Base-by-base conservation (phyloP, 768 basidiomycete species). In the Atractiella rhizophila region DNA sequence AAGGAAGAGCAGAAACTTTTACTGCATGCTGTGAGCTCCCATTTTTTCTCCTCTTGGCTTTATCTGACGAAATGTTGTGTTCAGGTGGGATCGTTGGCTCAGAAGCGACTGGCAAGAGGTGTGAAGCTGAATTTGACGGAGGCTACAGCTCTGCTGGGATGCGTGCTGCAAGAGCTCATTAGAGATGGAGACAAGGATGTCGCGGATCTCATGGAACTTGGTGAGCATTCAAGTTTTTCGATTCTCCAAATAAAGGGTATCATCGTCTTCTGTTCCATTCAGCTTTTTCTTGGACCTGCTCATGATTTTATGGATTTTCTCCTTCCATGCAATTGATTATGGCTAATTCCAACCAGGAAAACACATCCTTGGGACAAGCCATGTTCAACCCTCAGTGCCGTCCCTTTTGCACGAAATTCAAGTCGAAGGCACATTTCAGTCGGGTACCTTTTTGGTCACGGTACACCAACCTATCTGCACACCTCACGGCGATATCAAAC, bases 401-500 rank as follows among this genome's bases (percentile, higher is more conserved):
- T 60, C 64, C 5, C 66, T 73, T 34, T 57, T 94, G 20, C 74
- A 81, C 50, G 74, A 86, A 49, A 75, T 98, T 26, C 85, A 91
- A 56, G 45, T 56, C 37, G 53, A 54, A 34, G 51, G 48, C 33
- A 45, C 48, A 8, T 53, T 54, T 40, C 44, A 36, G 6, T 44
- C 51, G 49, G 60, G 63, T 10, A 60, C 60, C 26, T 98, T 96
- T 61, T 68, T 98, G n/a, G 86, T 96, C 28, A 88, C 88, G 1
- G 81, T 96, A 1, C 86, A 94, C 54, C 76, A 88, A 51, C 88
- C 91, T 16, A 74, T 98, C 47, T 81, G 76, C 56, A 74, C 81
- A 0, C 73, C 81, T 44, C 59, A 67, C 29, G 82, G 83, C 1
- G 62, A 86, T 53, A 62, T 94, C 16, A 62, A 61, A 4, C 69